Conservation (phyloP, 495 filamentous ascomycete genomes). For the Lophiotrema nucula region DNA sequence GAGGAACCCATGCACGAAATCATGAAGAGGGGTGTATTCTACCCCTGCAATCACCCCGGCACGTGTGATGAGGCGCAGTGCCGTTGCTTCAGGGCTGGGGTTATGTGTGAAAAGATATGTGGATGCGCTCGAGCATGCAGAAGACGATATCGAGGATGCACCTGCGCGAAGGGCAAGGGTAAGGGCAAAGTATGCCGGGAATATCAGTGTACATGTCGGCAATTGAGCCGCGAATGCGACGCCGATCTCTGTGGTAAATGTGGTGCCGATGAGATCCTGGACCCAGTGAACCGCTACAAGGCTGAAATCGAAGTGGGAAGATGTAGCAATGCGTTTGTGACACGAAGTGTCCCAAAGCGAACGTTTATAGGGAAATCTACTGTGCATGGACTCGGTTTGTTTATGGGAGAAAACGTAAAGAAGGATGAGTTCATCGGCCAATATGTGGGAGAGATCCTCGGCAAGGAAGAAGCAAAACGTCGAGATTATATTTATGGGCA, state of each 20-base stretch:
- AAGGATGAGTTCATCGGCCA: constrained; percentile 65
- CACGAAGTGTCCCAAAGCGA: constrained; percentile 58
- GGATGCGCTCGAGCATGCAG: constrained; percentile 58
- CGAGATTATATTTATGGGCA: constrained; percentile 64
- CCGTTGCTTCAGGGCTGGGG: constrained; percentile 50
- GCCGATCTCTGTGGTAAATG: constrained; percentile 65
- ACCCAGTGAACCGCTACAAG: constrained; percentile 58
- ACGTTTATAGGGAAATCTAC: constrained; percentile 62
- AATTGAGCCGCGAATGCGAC: constrained; percentile 69
- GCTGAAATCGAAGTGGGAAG: constrained; percentile 49
- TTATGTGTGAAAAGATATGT: constrained; percentile 69
- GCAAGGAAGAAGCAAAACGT: constrained; percentile 61
- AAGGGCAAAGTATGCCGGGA: constrained; percentile 40
- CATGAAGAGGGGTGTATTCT: constrained; percentile 36
- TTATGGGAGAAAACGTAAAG: constrained; percentile 59
- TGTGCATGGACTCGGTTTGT: constrained; percentile 65
- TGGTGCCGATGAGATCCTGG: constrained; percentile 60
- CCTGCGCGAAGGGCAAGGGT: constrained; percentile 53
- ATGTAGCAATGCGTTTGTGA: constrained; percentile 63
- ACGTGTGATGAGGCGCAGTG: constrained; percentile 48
- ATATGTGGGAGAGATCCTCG: constrained; percentile 71
- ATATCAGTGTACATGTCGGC: constrained; percentile 56
- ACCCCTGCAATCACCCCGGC: constrained; percentile 44
- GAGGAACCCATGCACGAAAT: too few species aligned
- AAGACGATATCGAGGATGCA: constrained; percentile 65